Conservation (phyloP, 768 basidiomycete species). For the Suillus luteus region DNA sequence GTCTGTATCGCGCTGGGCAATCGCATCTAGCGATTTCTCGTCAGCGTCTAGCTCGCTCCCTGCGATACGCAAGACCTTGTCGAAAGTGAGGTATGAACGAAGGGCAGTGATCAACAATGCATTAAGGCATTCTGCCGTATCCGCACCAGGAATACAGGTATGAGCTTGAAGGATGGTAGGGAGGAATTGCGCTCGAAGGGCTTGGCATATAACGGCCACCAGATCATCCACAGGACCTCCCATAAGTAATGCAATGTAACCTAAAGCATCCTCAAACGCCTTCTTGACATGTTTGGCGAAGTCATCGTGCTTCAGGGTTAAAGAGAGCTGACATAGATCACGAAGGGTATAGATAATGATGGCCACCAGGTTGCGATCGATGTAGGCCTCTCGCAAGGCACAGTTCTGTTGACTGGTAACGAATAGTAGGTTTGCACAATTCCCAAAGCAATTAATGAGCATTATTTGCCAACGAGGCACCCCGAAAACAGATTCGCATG, state of each 20-base stretch:
- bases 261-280: constrained; percentile 9
- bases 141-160: constrained; percentile 2
- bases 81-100: constrained; percentile 9
- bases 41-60: constrained; percentile 8
- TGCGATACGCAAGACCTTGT: constrained; percentile 8
- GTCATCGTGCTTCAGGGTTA: constrained; percentile 1
- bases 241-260: constrained; percentile 7
- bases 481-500: constrained; percentile 1
- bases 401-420: constrained; percentile 5
- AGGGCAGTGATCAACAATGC: constrained; percentile 7
- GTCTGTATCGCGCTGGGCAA: constrained; percentile 5
- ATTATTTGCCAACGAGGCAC: constrained; percentile 5
- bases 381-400: constrained; percentile 8
- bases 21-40: constrained; percentile 6
- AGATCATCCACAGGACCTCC: constrained; percentile 9
- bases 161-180: constrained; percentile 6
- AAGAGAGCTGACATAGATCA: constrained; percentile 7
- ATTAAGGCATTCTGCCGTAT: constrained; percentile 1
- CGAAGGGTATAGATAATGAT: constrained; percentile 4
- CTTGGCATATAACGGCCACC: constrained; percentile 6
- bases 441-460: constrained; percentile 10
- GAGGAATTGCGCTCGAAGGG: constrained; percentile 7
- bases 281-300: constrained; percentile 8
- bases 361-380: constrained; percentile 5
- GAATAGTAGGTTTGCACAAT: constrained; percentile 7